phyloP scores from a whole-genome alignment of 805 yeast species.

The Cyberlindnera saturnus region DNA sequence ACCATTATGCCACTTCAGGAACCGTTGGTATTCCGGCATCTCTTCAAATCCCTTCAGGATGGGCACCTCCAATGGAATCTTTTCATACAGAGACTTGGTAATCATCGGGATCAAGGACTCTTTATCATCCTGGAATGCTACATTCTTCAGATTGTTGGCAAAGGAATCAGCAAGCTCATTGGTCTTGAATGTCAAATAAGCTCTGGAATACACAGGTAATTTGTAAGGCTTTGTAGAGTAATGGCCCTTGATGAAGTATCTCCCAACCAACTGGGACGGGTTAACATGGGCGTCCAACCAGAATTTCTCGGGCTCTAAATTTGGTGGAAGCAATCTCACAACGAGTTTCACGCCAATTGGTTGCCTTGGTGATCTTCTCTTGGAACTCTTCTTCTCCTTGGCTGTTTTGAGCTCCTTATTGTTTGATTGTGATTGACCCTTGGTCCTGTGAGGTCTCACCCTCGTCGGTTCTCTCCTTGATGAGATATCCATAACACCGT shows the following conservation, averaged over 20 bases:
- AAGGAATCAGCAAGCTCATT: conserved; percentile 25
- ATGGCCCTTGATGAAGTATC: conserved; percentile 37
- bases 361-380: conserved; percentile 1
- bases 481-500: conserved; percentile 7
- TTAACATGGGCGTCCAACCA: conserved; percentile 16
- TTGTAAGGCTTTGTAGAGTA: conserved; percentile 34
- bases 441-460: conserved; percentile 4
- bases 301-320: conserved; percentile 26
- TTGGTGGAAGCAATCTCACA: conserved; percentile 41
- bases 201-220: conserved; percentile 34
- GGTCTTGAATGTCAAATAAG: conserved; percentile 33
- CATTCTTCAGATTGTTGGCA: conserved; percentile 17
- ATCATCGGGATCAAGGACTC: conserved; percentile 30
- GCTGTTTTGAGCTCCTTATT: neutral
- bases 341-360: conserved; percentile 21
- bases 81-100: conserved; percentile 28
- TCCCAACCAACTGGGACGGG: conserved; percentile 9
- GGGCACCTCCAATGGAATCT: conserved; percentile 21
- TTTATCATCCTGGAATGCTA: conserved; percentile 17
- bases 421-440: neutral
- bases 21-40: conserved; percentile 16
- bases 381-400: neutral
- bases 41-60: conserved; percentile 12
- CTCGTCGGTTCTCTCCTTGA: conserved; percentile 6
- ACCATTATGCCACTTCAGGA: conserved; percentile 16